Conservation (phyloP, 768 basidiomycete species). For the Dendrothele bispora region DNA sequence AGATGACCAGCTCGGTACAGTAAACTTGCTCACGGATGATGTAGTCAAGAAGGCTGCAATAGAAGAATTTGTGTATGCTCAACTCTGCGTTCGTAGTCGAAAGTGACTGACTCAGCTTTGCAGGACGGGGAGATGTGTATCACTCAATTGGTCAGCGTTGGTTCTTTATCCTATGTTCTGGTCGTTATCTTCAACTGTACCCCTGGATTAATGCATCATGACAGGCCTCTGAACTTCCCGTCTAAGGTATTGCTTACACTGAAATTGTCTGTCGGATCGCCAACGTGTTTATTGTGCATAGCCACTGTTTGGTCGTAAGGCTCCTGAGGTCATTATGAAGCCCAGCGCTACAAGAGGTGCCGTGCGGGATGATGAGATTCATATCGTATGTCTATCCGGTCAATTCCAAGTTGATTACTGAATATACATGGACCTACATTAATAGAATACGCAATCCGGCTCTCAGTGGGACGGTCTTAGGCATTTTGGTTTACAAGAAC, state of each 20-base stretch:
- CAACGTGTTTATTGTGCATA: conserved; percentile 21
- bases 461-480: conserved; percentile 71
- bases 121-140: conserved; percentile 55
- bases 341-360: conserved; percentile 16
- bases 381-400: conserved; percentile 43
- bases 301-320: conserved; percentile 57
- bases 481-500: conserved; percentile 53
- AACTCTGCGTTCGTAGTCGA: neutral
- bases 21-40: conserved; percentile 63
- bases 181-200: neutral
- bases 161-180: neutral
- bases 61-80: conserved; percentile 54
- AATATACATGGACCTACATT: neutral
- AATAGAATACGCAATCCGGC: conserved; percentile 69
- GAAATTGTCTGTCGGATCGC: neutral
- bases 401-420: neutral
- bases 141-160: conserved; percentile 56
- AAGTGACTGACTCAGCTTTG: neutral
- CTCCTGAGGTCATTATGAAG: conserved; percentile 50
- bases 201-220: neutral
- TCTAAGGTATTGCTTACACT: conserved; percentile 43
- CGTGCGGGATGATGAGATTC: conserved; percentile 47
- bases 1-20: conserved; percentile 65
- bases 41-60: conserved; percentile 58
- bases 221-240: conserved; percentile 69